Conservation (phyloP, 805 yeast species). For the Candida coquimbonensis region DNA sequence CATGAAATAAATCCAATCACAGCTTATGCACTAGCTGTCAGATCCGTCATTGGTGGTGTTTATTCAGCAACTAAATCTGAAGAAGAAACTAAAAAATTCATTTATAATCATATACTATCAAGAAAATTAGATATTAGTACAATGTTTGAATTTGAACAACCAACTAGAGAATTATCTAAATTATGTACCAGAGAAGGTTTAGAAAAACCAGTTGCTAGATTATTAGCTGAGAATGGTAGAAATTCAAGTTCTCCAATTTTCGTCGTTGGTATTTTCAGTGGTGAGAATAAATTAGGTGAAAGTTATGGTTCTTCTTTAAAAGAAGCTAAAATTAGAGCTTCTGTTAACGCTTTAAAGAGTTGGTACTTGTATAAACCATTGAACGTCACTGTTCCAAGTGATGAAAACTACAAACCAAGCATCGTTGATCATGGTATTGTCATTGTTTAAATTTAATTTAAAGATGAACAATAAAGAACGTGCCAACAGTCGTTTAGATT, state of each 20-base stretch:
- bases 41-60: conserved; percentile 78
- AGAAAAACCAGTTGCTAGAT: conserved; percentile 68
- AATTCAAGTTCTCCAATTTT: conserved; percentile 74
- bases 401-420: conserved; percentile 31
- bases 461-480: background rate
- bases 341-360: conserved; percentile 81
- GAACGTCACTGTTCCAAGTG: conserved; percentile 57
- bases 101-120: conserved; percentile 69
- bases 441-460: conserved; percentile 25
- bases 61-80: conserved; percentile 63
- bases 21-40: conserved; percentile 61
- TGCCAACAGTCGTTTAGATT: no score
- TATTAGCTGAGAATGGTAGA: conserved; percentile 93
- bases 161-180: conserved; percentile 75
- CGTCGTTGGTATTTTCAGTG: conserved; percentile 87
- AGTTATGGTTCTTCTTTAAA: conserved; percentile 86
- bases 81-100: conserved; percentile 53
- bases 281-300: conserved; percentile 79
- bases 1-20: conserved; percentile 22
- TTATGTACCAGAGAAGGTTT: conserved; percentile 72
- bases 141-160: conserved; percentile 76
- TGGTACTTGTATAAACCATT: conserved; percentile 90
- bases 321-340: conserved; percentile 90
- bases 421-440: conserved; percentile 39
- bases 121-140: conserved; percentile 68